Percentiles rank a stretch among this genome's conserved stretches.
phyloP scores from a whole-genome alignment of 1,284 basidiomycete species.

The Inonotus obliquus region DNA sequence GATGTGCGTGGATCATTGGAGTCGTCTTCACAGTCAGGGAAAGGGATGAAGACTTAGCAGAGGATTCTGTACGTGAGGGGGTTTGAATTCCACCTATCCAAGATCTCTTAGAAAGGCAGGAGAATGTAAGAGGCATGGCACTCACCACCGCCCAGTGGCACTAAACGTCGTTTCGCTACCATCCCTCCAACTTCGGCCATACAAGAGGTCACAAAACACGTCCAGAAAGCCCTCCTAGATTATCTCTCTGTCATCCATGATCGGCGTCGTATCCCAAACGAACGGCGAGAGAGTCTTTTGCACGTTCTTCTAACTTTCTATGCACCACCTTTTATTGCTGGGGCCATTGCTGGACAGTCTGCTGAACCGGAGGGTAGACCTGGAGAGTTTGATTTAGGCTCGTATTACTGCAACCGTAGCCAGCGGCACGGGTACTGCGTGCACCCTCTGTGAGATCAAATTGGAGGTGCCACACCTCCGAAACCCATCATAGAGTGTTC shows the following conservation, averaged over 20 bases:
- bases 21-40: conserved; percentile 5
- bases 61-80: conserved; percentile 28
- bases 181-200: conserved; percentile 82
- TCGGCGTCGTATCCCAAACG: conserved; percentile 81
- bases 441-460: conserved; percentile 86
- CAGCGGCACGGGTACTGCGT: conserved; percentile 68
- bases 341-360: conserved; percentile 68
- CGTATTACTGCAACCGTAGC: conserved; percentile 73
- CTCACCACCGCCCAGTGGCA: conserved; percentile 89
- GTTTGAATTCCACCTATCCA: conserved; percentile 77
- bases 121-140: conserved; percentile 17
- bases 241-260: conserved; percentile 59
- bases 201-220: conserved; percentile 81
- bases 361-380: conserved; percentile 66
- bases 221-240: conserved; percentile 86
- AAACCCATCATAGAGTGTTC: conserved; percentile 84
- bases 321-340: conserved; percentile 65
- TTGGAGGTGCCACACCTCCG: conserved; percentile 57
- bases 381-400: conserved; percentile 76
- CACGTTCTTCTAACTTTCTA: conserved; percentile 70
- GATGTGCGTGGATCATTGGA: conserved; percentile 49
- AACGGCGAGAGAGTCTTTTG: conserved; percentile 77
- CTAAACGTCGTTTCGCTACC: conserved; percentile 69
- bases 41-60: not conserved
- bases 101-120: not conserved